Evolutionary conservation across 441 rosid species (phyloP), one percentile per base, ranked within the genome.

Genomic region (Bocquillonia castaneifolia): DNA sequence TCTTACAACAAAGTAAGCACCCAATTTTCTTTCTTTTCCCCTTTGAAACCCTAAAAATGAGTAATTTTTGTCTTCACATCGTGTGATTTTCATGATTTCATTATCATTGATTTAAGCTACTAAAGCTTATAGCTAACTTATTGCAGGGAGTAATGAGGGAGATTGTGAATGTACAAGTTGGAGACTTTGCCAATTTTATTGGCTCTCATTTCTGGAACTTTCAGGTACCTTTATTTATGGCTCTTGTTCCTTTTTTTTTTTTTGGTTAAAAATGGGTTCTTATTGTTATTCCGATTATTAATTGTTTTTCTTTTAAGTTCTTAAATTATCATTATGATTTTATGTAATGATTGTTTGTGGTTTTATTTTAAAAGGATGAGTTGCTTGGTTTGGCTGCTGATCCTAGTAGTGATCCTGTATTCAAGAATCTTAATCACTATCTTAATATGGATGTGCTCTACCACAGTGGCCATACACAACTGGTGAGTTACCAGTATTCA

Each of bases 161-260:
- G 81, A 76, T 90, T 17, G 85, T 90, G 57, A 87, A 86, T 32
- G 68, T 91, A 50, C 97, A 93, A 82, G 85, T 84, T 10, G 98
- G 96, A 39, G 86, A 83, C 1, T 89, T 85, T 31, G 93, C 98
- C 5, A 93, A 91, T 79, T 93, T 86, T 74, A 57, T 89, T 22
- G 97, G 98, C 64, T 93, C 98, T 61, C 97, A 93, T 76, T 93
- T 91, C 78, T 91, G 98, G 98, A 93, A 93, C 77, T 88, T 93
- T 74, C 98, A 91, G 93, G 96, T 91, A 57, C 13, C 1, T 5
- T 31, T n/a, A n/a, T n/a, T n/a, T n/a, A n/a, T n/a, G n/a, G n/a
- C n/a, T n/a, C n/a, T n/a, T n/a, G n/a, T n/a, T n/a, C n/a, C n/a
- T n/a, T n/a, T n/a, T n/a, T n/a, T n/a, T n/a, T n/a, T n/a, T n/a